Conservation (phyloP, 768 basidiomycete genomes). For the Cubamyces lactineus region DNA sequence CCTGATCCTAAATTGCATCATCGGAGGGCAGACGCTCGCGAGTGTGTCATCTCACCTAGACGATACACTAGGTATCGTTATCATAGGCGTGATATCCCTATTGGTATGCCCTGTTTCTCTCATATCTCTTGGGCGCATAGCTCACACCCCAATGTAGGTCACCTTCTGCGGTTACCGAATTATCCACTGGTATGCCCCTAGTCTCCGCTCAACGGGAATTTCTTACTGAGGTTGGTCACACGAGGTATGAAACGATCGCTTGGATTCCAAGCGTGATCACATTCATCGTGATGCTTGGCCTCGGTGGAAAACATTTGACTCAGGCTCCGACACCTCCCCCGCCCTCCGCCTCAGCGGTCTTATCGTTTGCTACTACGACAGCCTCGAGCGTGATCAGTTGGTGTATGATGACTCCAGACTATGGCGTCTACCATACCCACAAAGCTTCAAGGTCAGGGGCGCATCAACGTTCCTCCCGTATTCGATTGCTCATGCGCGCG, state of each 20-base stretch:
- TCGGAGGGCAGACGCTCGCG: slow-evolving; percentile 52
- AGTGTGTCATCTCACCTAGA: slow-evolving; percentile 39
- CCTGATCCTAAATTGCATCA: slow-evolving; percentile 52
- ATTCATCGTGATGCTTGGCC: slow-evolving; percentile 43
- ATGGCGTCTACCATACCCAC: slow-evolving; percentile 49
- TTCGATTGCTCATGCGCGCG: too few relatives aligned
- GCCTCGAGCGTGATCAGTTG: slow-evolving; percentile 49
- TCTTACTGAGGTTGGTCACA: not conserved
- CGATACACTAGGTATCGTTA: slow-evolving; percentile 45
- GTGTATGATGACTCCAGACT: slow-evolving; percentile 49
- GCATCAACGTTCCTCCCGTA: too few relatives aligned
- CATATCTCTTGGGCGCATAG: not conserved
- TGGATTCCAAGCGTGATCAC: slow-evolving; percentile 45
- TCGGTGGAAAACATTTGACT: slow-evolving; percentile 41
- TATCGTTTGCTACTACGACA: slow-evolving; percentile 50
- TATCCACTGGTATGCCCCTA: slow-evolving; percentile 35
- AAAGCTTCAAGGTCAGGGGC: slow-evolving; percentile 34
- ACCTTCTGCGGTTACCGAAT: slow-evolving; percentile 41
- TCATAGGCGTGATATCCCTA: slow-evolving; percentile 45
- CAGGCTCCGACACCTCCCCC: slow-evolving; percentile 30
- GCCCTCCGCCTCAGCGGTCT: slow-evolving; percentile 38
- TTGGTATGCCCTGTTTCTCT: slow-evolving; percentile 27
- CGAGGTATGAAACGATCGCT: slow-evolving; percentile 41
- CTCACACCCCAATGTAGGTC: slow-evolving; percentile 23
- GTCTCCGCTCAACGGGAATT: too few relatives aligned